Evolutionary conservation across 1,139 yeast species (phyloP), one percentile per base, ranked within the genome.

Genomic region (Suhomyces taliae): DNA sequence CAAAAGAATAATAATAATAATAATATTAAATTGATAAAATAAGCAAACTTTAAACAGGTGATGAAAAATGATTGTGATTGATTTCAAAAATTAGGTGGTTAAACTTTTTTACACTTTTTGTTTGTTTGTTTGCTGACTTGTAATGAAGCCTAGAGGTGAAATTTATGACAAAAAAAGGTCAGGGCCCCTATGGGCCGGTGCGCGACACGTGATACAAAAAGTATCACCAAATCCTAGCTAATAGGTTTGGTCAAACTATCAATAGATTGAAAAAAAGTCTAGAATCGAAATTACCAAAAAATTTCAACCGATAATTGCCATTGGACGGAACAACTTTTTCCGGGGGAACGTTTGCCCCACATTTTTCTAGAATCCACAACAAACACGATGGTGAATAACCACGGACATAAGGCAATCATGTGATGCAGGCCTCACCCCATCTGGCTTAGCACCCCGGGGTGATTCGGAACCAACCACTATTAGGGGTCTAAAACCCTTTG

Each of bases 401-500:
- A 29, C 41, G 41, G 41, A 11, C 41, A 19, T 19, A 34, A 36
- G 41, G 41, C 24, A 39, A 39, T 39, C 41, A 39, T 39, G 41
- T 39, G 41, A 39, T 39, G 41, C 32, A 3, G 10, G 10, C 7
- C 32, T 5, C 32, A 29, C 32, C n/a, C 32, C 32, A 29, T 29
- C 32, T 3, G n/a, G 32, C 24, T 19, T 9, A 29, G n/a, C n/a
- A 29, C 32, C 32, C 32, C 32, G 32, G 32, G 7, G 32, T 11
- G n/a, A 11, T 9, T 29, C 32, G 32, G 32, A 29, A 29, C 32
- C 32, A 29, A 29, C 7, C 32, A 5, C 7, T 11, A 29, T 11
- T 19, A 19, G 24, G 24, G 24, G 2, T 19, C 24, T 19, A 19
- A 19, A 19, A 19, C 24, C 24, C 24, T 19, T 19, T 19, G 24